These are phyloP conservation scores for Setaria italica DNA, from an alignment of 202 grass and related monocot genomes.

Conservation along the genomic window DNA sequence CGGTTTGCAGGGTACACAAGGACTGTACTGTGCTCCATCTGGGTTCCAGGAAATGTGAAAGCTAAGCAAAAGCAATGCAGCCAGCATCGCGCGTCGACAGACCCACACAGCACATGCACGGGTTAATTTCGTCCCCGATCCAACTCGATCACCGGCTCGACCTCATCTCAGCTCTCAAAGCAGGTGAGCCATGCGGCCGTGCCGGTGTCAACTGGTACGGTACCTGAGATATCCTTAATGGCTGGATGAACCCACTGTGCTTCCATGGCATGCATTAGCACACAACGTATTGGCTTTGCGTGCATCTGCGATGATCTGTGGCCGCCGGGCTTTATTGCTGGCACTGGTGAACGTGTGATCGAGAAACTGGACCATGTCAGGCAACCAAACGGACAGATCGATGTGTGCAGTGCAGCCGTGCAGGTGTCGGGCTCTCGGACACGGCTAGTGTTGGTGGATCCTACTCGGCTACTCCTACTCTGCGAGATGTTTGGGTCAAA, in stretches of 20 bases:
- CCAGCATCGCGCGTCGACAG: not conserved
- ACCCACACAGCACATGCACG: not conserved
- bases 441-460: not conserved
- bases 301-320: not conserved
- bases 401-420: not conserved
- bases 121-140: not conserved
- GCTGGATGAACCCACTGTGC: not conserved
- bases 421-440: not conserved
- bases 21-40: not conserved
- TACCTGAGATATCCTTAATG: not conserved
- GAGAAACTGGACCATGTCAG: constrained; percentile 21
- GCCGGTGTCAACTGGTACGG: not conserved
- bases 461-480: not conserved
- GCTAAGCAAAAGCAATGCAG: constrained; percentile 14
- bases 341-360: not conserved
- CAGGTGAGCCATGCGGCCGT: not conserved
- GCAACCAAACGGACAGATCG: not conserved
- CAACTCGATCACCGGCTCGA: not conserved
- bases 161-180: not conserved
- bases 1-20: constrained; percentile 31
- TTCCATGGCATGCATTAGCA: not conserved
- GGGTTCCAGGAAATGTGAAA: not conserved
- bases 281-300: not conserved
- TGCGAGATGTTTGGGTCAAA: not conserved
- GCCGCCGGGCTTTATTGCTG: not conserved